These are phyloP conservation scores for Teratosphaeria destructans DNA, from an alignment of 2,329 filamentous ascomycete species.

Conservation along the genomic window DNA sequence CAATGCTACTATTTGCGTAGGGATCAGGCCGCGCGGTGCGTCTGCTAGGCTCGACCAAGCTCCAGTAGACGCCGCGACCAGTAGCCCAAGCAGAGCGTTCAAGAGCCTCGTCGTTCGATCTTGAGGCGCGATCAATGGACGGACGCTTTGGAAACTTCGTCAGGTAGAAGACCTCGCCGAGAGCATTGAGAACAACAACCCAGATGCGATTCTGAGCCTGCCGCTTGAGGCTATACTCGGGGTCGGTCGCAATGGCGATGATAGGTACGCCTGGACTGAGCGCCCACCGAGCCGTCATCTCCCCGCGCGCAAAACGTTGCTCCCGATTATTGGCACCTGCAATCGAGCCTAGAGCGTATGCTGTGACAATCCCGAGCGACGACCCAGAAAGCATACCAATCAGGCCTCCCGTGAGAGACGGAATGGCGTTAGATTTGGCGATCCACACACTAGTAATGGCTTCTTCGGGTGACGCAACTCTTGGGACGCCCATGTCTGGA, in stretches of 20 bases:
- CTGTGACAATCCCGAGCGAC: conserved; percentile 69
- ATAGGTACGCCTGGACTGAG: conserved; percentile 90
- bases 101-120: conserved; percentile 40
- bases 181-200: conserved; percentile 86
- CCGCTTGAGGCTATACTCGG: conserved; percentile 63
- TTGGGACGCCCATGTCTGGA: conserved; percentile 64
- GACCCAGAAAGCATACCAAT: conserved; percentile 77
- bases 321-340: conserved; percentile 47
- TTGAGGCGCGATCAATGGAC: conserved; percentile 37
- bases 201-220: conserved; percentile 63
- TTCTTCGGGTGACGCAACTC: conserved; percentile 58
- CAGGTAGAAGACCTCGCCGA: conserved; percentile 85
- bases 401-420: conserved; percentile 62
- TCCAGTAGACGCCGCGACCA: conserved; percentile 71
- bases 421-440: conserved; percentile 66
- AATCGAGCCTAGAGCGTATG: conserved; percentile 55
- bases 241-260: conserved; percentile 71
- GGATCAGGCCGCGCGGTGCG: conserved; percentile 63
- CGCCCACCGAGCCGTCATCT: conserved; percentile 80
- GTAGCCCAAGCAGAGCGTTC: conserved; percentile 67
- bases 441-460: conserved; percentile 78
- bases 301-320: conserved; percentile 57
- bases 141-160: conserved; percentile 55
- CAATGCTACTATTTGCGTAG: conserved; percentile 52
- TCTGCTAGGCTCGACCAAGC: conserved; percentile 65